phyloP scores from a whole-genome alignment of 1,284 basidiomycete species.

The Boletus albobrunnescens region DNA sequence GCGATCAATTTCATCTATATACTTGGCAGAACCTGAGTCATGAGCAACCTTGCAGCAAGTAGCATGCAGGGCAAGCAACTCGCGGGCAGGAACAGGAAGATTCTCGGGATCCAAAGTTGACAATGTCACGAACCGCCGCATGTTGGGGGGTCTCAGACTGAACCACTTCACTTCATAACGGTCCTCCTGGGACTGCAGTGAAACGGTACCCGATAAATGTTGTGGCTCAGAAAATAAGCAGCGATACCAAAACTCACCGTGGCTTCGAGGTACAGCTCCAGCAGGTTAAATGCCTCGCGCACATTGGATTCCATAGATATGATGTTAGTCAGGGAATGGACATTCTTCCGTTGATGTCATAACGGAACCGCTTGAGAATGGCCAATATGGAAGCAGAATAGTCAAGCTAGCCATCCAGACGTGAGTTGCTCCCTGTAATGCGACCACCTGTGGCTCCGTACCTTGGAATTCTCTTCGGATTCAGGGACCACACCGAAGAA shows the following conservation, averaged over 20 bases:
- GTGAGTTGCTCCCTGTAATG: not conserved
- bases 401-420: not conserved
- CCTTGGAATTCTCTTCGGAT: not conserved
- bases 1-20: slow-evolving; percentile 2
- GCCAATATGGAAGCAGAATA: not conserved
- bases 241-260: slow-evolving; percentile 5
- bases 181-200: not conserved
- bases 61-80: slow-evolving; percentile 8
- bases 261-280: slow-evolving; percentile 1
- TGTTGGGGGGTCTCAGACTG: not conserved
- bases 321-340: slow-evolving; percentile 11
- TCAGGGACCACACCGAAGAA: not conserved
- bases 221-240: too few species aligned
- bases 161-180: not conserved
- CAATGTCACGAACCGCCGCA: not conserved
- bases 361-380: not conserved
- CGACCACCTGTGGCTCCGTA: not conserved
- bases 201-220: not conserved
- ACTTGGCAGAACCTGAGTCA: slow-evolving; percentile 1
- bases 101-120: not conserved
- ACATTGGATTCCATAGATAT: not conserved
- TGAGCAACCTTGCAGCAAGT: slow-evolving; percentile 7
- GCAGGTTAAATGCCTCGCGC: not conserved
- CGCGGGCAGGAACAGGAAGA: not conserved
- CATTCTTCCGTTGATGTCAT: not conserved